Conservation (phyloP, 345 rosid genomes). For the Leavenworthia alabamica region DNA sequence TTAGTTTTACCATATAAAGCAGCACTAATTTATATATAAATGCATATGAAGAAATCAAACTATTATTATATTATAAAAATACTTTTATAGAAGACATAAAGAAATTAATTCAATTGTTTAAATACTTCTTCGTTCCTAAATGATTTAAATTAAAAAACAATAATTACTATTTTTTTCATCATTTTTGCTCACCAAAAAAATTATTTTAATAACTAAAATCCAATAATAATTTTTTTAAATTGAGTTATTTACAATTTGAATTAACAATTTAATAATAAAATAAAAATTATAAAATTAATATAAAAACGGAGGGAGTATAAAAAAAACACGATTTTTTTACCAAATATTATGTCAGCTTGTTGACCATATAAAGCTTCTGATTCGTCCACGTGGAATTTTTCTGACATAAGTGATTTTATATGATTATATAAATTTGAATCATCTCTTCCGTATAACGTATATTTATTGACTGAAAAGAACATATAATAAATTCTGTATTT, state of each 20-base stretch:
- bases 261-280: no score
- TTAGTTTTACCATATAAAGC: constrained; percentile 19
- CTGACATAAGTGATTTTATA: constrained; percentile 29
- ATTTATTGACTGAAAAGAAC: background rate
- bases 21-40: constrained; percentile 11
- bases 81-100: constrained; percentile 25
- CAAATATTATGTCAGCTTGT: constrained; percentile 32
- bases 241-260: no score
- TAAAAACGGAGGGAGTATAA: no score
- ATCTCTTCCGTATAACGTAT: background rate
- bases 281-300: no score
- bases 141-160: no score
- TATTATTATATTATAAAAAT: constrained; percentile 9
- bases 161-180: no score
- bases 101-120: background rate
- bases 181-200: no score
- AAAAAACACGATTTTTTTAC: constrained; percentile 8
- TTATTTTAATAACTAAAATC: no score
- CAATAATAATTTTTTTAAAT: no score
- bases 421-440: constrained; percentile 19
- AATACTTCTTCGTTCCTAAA: no score
- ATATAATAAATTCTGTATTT: background rate
- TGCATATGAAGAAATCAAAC: constrained; percentile 14
- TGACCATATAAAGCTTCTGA: constrained; percentile 30
- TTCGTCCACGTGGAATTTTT: constrained; percentile 24